Percentiles rank a stretch among this genome's conserved stretches.
phyloP scores from a whole-genome alignment of 495 filamentous ascomycete species.

The Parachaetomium inaequale region DNA sequence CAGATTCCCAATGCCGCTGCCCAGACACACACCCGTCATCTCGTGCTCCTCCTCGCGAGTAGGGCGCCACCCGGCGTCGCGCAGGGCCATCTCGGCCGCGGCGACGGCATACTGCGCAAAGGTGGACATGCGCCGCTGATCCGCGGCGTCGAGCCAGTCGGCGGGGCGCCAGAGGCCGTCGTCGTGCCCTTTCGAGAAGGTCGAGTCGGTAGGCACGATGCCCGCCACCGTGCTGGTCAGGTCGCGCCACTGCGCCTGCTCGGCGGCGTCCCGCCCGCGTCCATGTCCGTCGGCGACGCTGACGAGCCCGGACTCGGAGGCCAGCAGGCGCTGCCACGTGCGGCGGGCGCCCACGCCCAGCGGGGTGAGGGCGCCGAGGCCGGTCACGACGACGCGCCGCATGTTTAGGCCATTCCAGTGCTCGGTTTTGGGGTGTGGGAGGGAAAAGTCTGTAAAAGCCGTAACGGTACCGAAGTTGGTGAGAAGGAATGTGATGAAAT shows the following conservation, averaged over 20 bases:
- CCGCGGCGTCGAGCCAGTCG: constrained; percentile 70
- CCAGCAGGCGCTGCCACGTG: constrained; percentile 78
- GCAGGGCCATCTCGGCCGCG: constrained; percentile 79
- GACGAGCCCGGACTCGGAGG: constrained; percentile 73
- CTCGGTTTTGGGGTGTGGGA: neutral
- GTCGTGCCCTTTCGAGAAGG: neutral
- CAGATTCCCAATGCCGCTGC: constrained; percentile 94
- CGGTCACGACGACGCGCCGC: constrained; percentile 94
- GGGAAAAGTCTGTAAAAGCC: neutral
- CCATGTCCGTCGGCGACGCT: constrained; percentile 60
- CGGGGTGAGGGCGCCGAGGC: constrained; percentile 88
- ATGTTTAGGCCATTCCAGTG: constrained; percentile 43
- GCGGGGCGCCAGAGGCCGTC: constrained; percentile 59
- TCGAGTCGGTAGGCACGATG: constrained; percentile 56
- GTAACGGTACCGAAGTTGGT: too few relatives aligned
- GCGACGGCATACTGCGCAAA: constrained; percentile 91
- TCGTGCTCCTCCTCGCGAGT: constrained; percentile 57
- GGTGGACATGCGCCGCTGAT: constrained; percentile 81
- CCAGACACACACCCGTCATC: constrained; percentile 82
- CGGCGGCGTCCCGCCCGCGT: constrained; percentile 41
- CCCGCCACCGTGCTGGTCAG: constrained; percentile 84
- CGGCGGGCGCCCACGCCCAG: constrained; percentile 75
- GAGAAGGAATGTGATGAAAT: neutral
- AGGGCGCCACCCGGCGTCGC: constrained; percentile 79
- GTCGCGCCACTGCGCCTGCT: constrained; percentile 51